A percentile compares a stretch with the other conserved stretches of the same genome.
phyloP scores from a whole-genome alignment of 805 yeast genomes.

The Spathaspora sp. region DNA sequence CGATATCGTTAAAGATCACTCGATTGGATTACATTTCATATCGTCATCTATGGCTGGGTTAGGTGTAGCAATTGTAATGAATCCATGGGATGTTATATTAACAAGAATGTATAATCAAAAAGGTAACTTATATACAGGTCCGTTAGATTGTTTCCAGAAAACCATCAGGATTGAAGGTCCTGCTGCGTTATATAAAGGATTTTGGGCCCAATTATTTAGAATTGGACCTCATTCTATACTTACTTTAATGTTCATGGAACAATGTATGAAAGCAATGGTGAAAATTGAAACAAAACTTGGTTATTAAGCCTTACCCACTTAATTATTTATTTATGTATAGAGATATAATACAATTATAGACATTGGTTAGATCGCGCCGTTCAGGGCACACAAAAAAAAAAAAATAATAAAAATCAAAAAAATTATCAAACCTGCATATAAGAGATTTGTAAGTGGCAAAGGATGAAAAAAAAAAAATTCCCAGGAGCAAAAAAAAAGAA shows the following conservation, averaged over 20 bases:
- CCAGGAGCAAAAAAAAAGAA: not conserved
- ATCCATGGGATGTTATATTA: conserved; percentile 94
- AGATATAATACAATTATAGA: not conserved
- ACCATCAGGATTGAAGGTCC: conserved; percentile 83
- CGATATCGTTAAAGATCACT: conserved; percentile 56
- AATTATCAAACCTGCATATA: not conserved
- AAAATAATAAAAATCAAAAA: too few relatives aligned
- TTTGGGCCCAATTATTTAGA: conserved; percentile 87
- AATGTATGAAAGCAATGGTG: conserved; percentile 64
- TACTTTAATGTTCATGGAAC: conserved; percentile 93
- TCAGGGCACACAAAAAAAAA: too few relatives aligned
- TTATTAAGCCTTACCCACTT: not conserved
- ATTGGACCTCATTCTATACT: conserved; percentile 93
- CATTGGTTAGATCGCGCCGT: not conserved
- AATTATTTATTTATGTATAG: not conserved
- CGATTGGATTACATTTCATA: conserved; percentile 60
- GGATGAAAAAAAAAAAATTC: not conserved
- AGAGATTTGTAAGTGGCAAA: not conserved
- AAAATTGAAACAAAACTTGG: conserved; percentile 20
- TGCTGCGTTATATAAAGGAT: conserved; percentile 88
- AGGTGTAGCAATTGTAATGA: conserved; percentile 94
- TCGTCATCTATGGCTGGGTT: conserved; percentile 80
- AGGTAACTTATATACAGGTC: conserved; percentile 81
- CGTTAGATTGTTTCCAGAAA: conserved; percentile 83
- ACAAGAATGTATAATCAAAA: conserved; percentile 95